Evolutionary conservation across 2,329 filamentous ascomycete genomes (phyloP).

Genomic region (Phoma sp.): DNA sequence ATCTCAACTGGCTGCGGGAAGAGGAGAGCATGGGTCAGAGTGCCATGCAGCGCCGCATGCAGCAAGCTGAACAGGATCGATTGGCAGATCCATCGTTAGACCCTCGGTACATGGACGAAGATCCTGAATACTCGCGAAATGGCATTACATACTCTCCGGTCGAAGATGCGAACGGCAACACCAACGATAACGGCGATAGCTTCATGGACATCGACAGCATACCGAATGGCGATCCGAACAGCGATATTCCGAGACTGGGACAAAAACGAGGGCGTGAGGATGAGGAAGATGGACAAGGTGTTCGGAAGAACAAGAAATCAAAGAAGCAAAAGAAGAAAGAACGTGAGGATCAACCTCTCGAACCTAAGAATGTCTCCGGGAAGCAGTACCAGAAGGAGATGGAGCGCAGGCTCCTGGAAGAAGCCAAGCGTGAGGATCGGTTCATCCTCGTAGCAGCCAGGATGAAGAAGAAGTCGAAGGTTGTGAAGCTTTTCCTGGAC

Average conservation of each 20-base stretch:
- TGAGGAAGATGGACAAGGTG: constrained; percentile 35
- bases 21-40: constrained; percentile 53
- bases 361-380: constrained; percentile 53
- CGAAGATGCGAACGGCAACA: constrained; percentile 30
- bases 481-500: constrained; percentile 52
- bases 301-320: constrained; percentile 26
- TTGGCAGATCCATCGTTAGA: constrained; percentile 55
- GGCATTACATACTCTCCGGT: constrained; percentile 54
- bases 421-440: constrained; percentile 54
- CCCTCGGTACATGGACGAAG: constrained; percentile 55
- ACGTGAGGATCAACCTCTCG: constrained; percentile 39
- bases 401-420: constrained; percentile 53
- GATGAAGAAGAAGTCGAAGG: constrained; percentile 54
- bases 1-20: constrained; percentile 80
- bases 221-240: constrained; percentile 11
- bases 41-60: constrained; percentile 57
- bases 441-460: constrained; percentile 56
- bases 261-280: constrained; percentile 42
- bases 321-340: constrained; percentile 45
- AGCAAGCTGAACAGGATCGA: constrained; percentile 63
- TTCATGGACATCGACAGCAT: constrained; percentile 19
- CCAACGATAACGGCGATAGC: constrained; percentile 37
- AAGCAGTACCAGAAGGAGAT: constrained; percentile 58
- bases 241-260: constrained; percentile 37
- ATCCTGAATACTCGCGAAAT: constrained; percentile 44